A percentile compares a stretch with the other conserved stretches of the same genome.
Conservation (phyloP, 1,139 yeast genomes). For the Meyerozyma smithsonii region DNA sequence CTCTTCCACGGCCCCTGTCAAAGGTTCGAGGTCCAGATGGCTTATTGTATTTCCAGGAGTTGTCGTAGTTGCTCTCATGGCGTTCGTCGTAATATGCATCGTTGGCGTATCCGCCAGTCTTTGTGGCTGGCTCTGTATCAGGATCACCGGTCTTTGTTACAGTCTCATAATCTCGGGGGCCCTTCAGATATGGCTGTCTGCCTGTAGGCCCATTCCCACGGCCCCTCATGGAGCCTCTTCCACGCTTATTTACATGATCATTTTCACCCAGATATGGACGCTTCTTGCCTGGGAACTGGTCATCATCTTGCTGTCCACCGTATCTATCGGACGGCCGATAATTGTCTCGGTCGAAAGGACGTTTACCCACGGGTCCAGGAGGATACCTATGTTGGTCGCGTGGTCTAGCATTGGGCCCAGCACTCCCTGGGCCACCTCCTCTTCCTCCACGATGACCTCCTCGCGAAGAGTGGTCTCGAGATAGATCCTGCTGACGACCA, state of each 20-base stretch:
- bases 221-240: not conserved
- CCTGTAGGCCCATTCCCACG: not conserved
- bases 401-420: not conserved
- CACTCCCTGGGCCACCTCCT: not conserved
- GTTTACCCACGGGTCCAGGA: not conserved
- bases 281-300: not conserved
- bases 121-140: not conserved
- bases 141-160: not conserved
- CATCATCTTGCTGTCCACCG: not conserved
- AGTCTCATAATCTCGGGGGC: slow-evolving; percentile 1
- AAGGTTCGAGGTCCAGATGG: not conserved
- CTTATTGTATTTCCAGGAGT: not conserved
- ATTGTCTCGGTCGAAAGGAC: not conserved
- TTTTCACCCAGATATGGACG: slow-evolving; percentile 1
- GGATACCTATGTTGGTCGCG: not conserved
- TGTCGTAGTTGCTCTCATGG: not conserved
- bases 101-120: not conserved
- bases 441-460: slow-evolving; percentile 5
- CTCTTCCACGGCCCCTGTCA: slow-evolving; percentile 5
- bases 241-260: slow-evolving; percentile 1
- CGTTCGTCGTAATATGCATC: slow-evolving; percentile 1
- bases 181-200: not conserved
- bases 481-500: not conserved
- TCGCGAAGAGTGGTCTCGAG: slow-evolving; percentile 11
- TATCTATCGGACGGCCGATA: not conserved